Conservation (phyloP, 2,329 filamentous ascomycete genomes). For the Verruconis gallopava region DNA sequence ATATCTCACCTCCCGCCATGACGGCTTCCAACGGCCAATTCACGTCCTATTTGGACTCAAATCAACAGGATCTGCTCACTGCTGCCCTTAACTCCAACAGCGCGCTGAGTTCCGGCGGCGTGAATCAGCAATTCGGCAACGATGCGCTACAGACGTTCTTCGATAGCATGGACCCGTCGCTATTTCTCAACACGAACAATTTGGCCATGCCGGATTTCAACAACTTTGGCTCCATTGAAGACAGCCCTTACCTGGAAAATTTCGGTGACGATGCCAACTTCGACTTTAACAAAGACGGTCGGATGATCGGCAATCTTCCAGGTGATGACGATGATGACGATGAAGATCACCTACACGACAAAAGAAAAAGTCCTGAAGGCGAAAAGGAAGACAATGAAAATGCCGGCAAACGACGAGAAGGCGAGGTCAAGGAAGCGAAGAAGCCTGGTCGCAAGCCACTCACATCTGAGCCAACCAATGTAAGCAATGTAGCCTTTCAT, state of each 20-base stretch:
- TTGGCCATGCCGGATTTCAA: slow-evolving; percentile 19
- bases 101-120: slow-evolving; percentile 14
- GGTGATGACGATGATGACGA: slow-evolving; percentile 30
- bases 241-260: slow-evolving; percentile 65
- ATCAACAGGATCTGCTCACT: slow-evolving; percentile 35
- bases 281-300: slow-evolving; percentile 51
- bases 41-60: slow-evolving; percentile 31
- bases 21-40: slow-evolving; percentile 13
- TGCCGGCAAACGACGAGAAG: slow-evolving; percentile 65
- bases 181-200: slow-evolving; percentile 11
- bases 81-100: slow-evolving; percentile 35
- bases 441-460: slow-evolving; percentile 94
- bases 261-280: slow-evolving; percentile 30
- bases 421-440: slow-evolving; percentile 76
- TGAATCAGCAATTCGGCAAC: slow-evolving; percentile 15
- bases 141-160: slow-evolving; percentile 21
- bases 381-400: slow-evolving; percentile 47
- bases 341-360: slow-evolving; percentile 29
- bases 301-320: slow-evolving; percentile 67
- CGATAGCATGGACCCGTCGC: slow-evolving; percentile 21
- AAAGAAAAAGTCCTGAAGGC: slow-evolving; percentile 59
- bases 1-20: slow-evolving; percentile 2
- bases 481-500: slow-evolving; percentile 41
- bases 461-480: slow-evolving; percentile 88
- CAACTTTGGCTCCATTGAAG: slow-evolving; percentile 43